Evolutionary conservation across 2,329 filamentous ascomycete species (phyloP), one percentile per base, ranked within the genome.

Genomic region (Xylaria sp.): DNA sequence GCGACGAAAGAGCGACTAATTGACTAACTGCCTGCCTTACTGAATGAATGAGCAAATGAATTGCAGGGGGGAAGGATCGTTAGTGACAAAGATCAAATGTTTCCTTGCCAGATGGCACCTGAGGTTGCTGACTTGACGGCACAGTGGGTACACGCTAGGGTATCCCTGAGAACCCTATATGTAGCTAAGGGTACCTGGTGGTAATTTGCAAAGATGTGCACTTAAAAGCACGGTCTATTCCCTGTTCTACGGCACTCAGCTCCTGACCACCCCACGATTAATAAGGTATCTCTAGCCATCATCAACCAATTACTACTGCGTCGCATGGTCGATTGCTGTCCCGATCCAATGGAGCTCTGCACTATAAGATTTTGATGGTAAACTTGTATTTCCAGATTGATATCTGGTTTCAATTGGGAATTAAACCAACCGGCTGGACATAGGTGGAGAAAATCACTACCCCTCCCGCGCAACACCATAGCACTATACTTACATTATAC

Each of bases 221-320:
- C 37, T 54, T 66, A 69, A 69, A 69, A 66, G 12, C 13, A 69
- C 67, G 25, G 67, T 69, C 63, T 16, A n/a, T 1, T 25, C 13
- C 59, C 66, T 42, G 21, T 25, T 58, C 42, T 40, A 21, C 35
- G 35, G 16, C 50, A 50, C 37, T 35, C 44, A 55, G 54, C 62
- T 29, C 58, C 57, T 55, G 29, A 55, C 60, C 25, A 51, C 57
- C 51, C 61, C 62, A 65, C 66, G 66, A 68, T 65, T 65, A 51
- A 65, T 63, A 61, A 57, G 48, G 9, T n/a, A n/a, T n/a, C n/a
- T 10, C 47, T 13, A 12, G 9, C 21, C 13, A 50, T 42, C 18
- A 23, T 9, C 6, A 13, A 18, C 12, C 18, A n/a, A 4, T 18
- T 44, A 16, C 16, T 44, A 44, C 32, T 35, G 32, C 32, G 32